phyloP scores from a whole-genome alignment of 371 early-diverging fungal genomes.

The Mucor piriformis region DNA sequence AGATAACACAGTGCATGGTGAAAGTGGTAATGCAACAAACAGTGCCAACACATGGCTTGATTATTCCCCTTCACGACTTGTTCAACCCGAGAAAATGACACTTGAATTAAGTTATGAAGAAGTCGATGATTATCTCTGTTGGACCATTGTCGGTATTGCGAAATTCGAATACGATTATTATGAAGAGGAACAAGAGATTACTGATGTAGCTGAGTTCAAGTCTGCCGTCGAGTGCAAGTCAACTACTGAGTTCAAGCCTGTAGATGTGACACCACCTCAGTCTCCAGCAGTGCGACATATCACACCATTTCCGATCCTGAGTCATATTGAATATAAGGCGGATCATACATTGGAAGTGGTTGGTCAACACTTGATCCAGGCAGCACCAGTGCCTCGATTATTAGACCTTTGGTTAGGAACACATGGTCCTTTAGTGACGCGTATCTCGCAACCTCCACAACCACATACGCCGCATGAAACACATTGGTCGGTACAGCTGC shows the following conservation, averaged over 20 bases:
- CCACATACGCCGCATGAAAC: conserved; percentile 34
- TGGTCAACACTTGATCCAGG: conserved; percentile 38
- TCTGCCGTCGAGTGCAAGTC: no score
- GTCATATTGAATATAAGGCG: conserved; percentile 30
- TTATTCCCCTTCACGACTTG: conserved; percentile 39
- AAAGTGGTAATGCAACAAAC: conserved; percentile 4
- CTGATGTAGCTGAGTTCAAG: conserved; percentile 4
- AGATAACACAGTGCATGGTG: conserved; percentile 21
- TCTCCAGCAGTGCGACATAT: conserved; percentile 26
- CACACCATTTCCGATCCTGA: conserved; percentile 42
- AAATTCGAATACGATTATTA: conserved; percentile 60
- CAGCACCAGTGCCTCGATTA: conserved; percentile 26
- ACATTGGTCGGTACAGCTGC: conserved; percentile 33
- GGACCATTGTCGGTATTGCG: conserved; percentile 84
- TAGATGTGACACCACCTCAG: conserved; percentile 8
- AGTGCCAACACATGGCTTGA: conserved; percentile 30
- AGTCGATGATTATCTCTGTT: conserved; percentile 80
- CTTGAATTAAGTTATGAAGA: conserved; percentile 30
- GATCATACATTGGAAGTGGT: conserved; percentile 35
- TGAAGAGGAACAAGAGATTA: conserved; percentile 31
- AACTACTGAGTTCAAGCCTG: no score
- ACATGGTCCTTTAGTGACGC: conserved; percentile 34
- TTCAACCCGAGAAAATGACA: conserved; percentile 36
- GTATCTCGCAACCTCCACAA: conserved; percentile 27
- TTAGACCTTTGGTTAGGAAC: conserved; percentile 46